A percentile compares a stretch with the other conserved stretches of the same genome.
Conservation (phyloP, 2,329 filamentous ascomycete genomes). For the Knoxdaviesia capensis region DNA sequence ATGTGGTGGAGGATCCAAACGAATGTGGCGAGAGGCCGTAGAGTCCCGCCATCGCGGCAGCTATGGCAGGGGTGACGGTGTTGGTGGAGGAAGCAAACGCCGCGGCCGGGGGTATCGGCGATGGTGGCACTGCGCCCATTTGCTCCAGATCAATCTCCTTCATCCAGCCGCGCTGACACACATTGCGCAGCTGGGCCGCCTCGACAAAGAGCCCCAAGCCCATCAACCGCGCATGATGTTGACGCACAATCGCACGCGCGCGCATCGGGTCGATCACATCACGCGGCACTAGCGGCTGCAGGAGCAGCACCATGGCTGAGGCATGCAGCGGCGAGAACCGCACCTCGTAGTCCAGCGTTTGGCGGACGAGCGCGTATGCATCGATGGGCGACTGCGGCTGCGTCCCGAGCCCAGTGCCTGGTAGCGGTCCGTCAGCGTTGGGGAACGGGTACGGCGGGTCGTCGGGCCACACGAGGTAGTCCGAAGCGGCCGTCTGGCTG, state of each 20-base stretch:
- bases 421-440: background rate
- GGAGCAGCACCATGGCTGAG: constrained; percentile 37
- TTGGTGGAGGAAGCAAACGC: too few relatives aligned
- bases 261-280: constrained; percentile 33
- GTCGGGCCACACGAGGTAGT: constrained; percentile 37
- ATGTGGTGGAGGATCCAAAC: too few relatives aligned
- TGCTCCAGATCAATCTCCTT: constrained; percentile 9
- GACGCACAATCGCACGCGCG: constrained; percentile 33
- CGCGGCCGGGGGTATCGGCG: too few relatives aligned
- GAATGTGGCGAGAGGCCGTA: too few relatives aligned
- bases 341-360: constrained; percentile 34
- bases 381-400: constrained; percentile 22
- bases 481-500: constrained; percentile 18
- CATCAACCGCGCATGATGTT: constrained; percentile 40
- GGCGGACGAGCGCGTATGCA: constrained; percentile 30
- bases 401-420: constrained; percentile 1
- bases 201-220: constrained; percentile 38
- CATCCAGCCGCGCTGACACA: constrained; percentile 38
- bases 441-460: constrained; percentile 36
- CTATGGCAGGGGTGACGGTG: too few relatives aligned
- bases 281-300: constrained; percentile 34
- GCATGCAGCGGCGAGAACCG: constrained; percentile 36
- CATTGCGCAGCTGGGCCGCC: constrained; percentile 38
- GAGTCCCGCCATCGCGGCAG: constrained; percentile 31
- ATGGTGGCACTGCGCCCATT: too few relatives aligned